A percentile compares a stretch with the other conserved stretches of the same genome.
Conservation (phyloP, 441 rosid genomes). For the Populus tomentosa region DNA sequence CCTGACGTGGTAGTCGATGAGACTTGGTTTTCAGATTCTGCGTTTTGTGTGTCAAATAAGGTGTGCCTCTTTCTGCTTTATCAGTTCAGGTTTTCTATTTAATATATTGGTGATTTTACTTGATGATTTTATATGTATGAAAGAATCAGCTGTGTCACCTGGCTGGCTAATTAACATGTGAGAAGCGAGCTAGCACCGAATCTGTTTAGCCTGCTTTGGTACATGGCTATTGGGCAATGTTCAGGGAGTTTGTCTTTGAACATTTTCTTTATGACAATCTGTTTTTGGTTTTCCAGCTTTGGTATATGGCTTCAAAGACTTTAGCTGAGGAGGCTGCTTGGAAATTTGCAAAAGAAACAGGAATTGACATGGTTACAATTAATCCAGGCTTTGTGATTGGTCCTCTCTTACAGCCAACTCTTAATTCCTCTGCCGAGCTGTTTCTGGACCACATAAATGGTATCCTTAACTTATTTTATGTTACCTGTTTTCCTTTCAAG, state of each 20-base stretch:
- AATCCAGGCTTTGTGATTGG: constrained; percentile 67
- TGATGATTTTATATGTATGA: background rate
- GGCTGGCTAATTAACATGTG: background rate
- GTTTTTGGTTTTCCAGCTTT: background rate
- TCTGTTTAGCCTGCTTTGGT: background rate
- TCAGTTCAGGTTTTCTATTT: background rate
- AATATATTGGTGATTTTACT: background rate
- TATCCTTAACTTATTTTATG: constrained; percentile 3
- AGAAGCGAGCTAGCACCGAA: background rate
- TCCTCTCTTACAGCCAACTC: constrained; percentile 54
- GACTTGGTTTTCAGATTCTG: constrained; percentile 59
- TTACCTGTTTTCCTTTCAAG: background rate
- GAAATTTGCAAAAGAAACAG: constrained; percentile 57
- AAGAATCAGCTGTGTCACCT: background rate
- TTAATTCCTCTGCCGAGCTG: constrained; percentile 36
- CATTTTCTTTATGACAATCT: background rate
- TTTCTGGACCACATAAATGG: constrained; percentile 46
- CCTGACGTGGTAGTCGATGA: constrained; percentile 49
- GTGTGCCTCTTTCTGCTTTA: constrained; percentile 12
- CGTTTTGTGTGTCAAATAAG: constrained; percentile 35
- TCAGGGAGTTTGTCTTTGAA: background rate
- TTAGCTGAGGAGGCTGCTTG: constrained; percentile 79
- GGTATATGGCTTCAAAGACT: constrained; percentile 43
- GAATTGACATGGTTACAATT: constrained; percentile 63
- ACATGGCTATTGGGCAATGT: background rate